These are phyloP conservation scores for Fraxinus sp. DNA, from an alignment of 305 asterid species.

Conservation along the genomic window DNA sequence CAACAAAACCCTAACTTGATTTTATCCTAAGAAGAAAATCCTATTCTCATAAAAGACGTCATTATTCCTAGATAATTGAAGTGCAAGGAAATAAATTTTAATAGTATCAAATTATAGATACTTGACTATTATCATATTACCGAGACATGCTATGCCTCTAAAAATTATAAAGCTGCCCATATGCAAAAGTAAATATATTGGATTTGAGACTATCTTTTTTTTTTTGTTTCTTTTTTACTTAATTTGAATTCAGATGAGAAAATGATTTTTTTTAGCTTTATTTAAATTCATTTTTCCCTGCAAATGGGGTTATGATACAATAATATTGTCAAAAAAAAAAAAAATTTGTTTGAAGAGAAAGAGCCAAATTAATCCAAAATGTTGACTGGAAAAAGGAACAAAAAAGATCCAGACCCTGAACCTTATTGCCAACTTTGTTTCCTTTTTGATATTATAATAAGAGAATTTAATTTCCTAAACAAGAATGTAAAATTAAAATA, in stretches of 20 bases:
- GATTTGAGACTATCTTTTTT: neutral
- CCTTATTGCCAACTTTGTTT: neutral
- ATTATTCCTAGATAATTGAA: neutral
- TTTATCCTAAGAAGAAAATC: neutral
- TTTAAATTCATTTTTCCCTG: neutral
- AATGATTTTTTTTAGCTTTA: neutral
- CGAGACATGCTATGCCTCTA: too few relatives aligned
- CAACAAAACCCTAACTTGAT: neutral
- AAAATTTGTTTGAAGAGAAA: neutral
- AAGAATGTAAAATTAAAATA: neutral
- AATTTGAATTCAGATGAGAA: neutral
- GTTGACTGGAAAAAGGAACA: neutral
- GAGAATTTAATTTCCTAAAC: neutral
- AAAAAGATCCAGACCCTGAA: neutral
- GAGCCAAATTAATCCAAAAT: neutral
- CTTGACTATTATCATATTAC: neutral
- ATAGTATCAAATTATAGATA: neutral
- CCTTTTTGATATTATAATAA: neutral
- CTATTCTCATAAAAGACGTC: neutral
- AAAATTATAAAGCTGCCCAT: neutral
- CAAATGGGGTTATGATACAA: neutral
- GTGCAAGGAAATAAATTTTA: neutral
- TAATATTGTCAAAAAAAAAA: neutral
- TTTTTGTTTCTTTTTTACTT: neutral
- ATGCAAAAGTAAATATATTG: neutral